These are phyloP conservation scores for Heliamphora exappendiculata DNA, from an alignment of 148 eudicot species.

Conservation along the genomic window DNA sequence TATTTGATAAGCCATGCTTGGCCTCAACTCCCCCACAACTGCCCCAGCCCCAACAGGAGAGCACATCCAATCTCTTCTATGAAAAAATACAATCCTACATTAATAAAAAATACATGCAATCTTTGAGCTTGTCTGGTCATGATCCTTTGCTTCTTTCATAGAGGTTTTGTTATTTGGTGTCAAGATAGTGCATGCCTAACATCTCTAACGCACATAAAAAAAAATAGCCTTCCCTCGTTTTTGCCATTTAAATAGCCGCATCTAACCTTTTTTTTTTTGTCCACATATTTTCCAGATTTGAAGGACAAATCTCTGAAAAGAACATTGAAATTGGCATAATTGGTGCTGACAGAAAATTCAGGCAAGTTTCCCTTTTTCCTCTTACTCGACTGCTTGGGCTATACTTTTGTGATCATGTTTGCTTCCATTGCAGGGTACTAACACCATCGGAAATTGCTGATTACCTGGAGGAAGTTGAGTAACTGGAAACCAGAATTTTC, in stretches of 20 bases:
- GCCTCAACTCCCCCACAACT: too few relatives aligned
- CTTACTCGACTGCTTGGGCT: not conserved
- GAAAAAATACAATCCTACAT: not conserved
- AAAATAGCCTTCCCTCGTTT: not conserved
- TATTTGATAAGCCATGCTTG: too few relatives aligned
- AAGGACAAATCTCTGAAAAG: constrained; percentile 88
- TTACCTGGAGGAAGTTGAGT: constrained; percentile 90
- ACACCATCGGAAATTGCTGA: constrained; percentile 90
- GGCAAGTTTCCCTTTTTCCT: constrained; percentile 33
- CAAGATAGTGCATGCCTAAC: too few relatives aligned
- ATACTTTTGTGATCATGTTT: not conserved
- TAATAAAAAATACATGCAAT: not conserved
- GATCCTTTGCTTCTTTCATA: too few relatives aligned
- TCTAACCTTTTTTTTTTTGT: not conserved
- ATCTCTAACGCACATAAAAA: too few relatives aligned
- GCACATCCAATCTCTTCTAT: not conserved
- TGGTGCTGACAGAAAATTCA: constrained; percentile 71
- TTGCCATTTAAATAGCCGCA: not conserved
- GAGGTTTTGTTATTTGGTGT: too few relatives aligned
- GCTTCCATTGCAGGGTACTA: constrained; percentile 55
- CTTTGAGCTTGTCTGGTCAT: too few relatives aligned
- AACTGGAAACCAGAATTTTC: constrained; percentile 8
- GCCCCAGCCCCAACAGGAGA: too few relatives aligned
- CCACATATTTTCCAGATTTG: too few relatives aligned
- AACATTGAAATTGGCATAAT: constrained; percentile 95